Percentiles rank a stretch among this genome's conserved stretches.
Evolutionary conservation across 345 rosid species (phyloP).

Genomic region (Pseudoturritis turrita): DNA sequence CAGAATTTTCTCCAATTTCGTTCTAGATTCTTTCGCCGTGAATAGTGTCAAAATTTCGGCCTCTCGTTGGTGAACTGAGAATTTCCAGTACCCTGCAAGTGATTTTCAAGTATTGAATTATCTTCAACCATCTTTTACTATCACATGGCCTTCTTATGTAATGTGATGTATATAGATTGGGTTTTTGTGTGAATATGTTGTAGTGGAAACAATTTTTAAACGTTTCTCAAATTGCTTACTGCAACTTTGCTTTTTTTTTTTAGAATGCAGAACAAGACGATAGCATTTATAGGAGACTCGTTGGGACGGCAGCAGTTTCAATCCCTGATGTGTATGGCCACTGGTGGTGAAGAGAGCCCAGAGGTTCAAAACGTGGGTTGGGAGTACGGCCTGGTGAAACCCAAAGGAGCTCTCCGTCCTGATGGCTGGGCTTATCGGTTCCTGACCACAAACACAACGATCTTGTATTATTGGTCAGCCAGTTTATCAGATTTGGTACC

Average conservation of each 20-base stretch:
- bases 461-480: slow-evolving; percentile 74
- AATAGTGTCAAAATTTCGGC: neutral
- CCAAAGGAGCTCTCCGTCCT: slow-evolving; percentile 53
- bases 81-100: neutral
- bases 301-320: slow-evolving; percentile 76
- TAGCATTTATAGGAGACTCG: slow-evolving; percentile 87
- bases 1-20: neutral
- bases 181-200: neutral
- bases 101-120: neutral
- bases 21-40: neutral
- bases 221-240: neutral
- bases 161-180: neutral
- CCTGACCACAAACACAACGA: slow-evolving; percentile 58
- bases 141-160: neutral
- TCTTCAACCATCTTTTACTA: neutral
- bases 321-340: slow-evolving; percentile 75
- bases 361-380: slow-evolving; percentile 58
- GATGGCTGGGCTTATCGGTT: slow-evolving; percentile 70
- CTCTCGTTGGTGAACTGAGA: neutral
- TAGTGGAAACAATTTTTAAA: neutral
- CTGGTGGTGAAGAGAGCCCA: slow-evolving; percentile 50
- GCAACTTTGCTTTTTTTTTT: neutral
- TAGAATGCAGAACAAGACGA: slow-evolving; percentile 76
- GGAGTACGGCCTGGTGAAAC: slow-evolving; percentile 54
- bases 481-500: slow-evolving; percentile 53